Conservation (phyloP, 225 moss, liverwort and hornwort genomes). For the Pleurozium schreberi region DNA sequence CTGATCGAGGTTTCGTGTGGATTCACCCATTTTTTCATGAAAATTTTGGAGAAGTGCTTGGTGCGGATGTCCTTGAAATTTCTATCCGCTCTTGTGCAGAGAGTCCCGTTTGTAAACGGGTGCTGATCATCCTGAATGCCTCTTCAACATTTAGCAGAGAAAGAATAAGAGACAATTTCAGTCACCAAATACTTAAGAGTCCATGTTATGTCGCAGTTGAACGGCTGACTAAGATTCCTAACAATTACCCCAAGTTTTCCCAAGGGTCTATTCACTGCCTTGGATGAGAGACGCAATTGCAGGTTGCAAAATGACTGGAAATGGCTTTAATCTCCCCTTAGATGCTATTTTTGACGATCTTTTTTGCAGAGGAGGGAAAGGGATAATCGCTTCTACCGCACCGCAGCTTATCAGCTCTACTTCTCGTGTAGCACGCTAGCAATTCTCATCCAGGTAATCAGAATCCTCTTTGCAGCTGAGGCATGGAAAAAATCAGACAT, state of each 20-base stretch:
- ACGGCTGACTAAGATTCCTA: neutral
- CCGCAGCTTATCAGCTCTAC: conserved; percentile 67
- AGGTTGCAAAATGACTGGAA: neutral
- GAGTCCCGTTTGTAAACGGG: neutral
- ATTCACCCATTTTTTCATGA: neutral
- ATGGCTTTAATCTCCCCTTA: neutral
- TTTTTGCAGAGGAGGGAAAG: conserved; percentile 57
- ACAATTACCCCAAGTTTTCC: neutral
- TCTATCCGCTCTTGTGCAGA: neutral
- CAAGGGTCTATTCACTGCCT: neutral
- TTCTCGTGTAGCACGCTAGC: conserved; percentile 67
- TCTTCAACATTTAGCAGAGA: neutral
- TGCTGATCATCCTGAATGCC: neutral
- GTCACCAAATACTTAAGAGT: neutral
- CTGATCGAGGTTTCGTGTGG: conserved; percentile 55
- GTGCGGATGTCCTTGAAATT: neutral
- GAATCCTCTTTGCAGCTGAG: neutral
- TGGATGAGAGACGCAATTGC: neutral
- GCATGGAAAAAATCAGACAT: neutral
- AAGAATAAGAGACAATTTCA: neutral
- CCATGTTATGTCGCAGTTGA: neutral
- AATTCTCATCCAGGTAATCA: conserved; percentile 68
- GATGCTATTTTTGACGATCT: neutral
- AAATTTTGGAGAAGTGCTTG: neutral
- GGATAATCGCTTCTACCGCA: conserved; percentile 58